These are phyloP conservation scores for Amaranthus hypochondriacus DNA, from an alignment of 148 eudicot genomes.

Conservation along the genomic window DNA sequence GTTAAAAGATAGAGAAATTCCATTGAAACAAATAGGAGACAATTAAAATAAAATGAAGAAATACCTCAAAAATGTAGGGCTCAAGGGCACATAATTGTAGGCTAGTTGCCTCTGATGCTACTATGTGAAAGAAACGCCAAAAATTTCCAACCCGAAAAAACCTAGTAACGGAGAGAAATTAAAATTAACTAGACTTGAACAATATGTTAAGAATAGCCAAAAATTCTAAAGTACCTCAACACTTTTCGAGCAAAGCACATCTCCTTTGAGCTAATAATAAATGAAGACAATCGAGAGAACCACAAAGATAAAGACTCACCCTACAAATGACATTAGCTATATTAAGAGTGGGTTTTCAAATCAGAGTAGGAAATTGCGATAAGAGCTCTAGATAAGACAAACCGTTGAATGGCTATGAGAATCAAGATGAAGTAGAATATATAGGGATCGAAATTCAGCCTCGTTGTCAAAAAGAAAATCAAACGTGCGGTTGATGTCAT, in stretches of 20 bases:
- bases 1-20: too few species aligned
- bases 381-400: constrained; percentile 15
- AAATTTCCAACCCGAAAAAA: constrained; percentile 71
- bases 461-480: constrained; percentile 45
- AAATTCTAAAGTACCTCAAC: constrained; percentile 48
- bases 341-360: constrained; percentile 13
- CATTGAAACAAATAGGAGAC: too few species aligned
- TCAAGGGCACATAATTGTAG: constrained; percentile 69
- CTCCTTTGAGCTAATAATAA: constrained; percentile 54
- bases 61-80: constrained; percentile 67
- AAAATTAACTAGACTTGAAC: neutral
- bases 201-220: neutral
- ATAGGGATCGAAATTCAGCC: constrained; percentile 76
- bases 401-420: constrained; percentile 53
- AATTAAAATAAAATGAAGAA: too few species aligned
- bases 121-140: constrained; percentile 51
- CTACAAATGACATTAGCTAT: constrained; percentile 31
- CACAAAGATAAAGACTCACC: constrained; percentile 77
- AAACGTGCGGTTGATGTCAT: constrained; percentile 55
- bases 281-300: constrained; percentile 54
- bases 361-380: constrained; percentile 1
- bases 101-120: constrained; percentile 66
- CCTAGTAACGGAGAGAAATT: constrained; percentile 31
- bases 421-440: constrained; percentile 79
- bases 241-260: constrained; percentile 66